Conservation (phyloP, 805 yeast genomes). For the Zygosaccharomyces siamensis region DNA sequence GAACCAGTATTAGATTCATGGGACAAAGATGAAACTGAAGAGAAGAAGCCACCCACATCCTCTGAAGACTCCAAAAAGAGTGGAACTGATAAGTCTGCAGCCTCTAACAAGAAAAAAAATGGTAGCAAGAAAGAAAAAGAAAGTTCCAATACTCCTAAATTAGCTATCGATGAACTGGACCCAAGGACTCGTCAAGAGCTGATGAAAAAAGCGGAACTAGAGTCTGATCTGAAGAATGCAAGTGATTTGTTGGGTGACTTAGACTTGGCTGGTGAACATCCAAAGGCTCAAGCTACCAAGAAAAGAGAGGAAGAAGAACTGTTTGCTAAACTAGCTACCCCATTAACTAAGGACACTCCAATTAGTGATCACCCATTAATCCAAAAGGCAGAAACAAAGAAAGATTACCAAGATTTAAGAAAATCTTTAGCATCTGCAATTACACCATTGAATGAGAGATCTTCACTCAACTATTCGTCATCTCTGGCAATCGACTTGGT, state of each 20-base stretch:
- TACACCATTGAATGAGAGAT: slow-evolving; percentile 54
- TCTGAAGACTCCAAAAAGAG: slow-evolving; percentile 26
- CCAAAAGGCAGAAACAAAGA: slow-evolving; percentile 65
- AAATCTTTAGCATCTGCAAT: slow-evolving; percentile 63
- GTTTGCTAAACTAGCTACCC: slow-evolving; percentile 25
- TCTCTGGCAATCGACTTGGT: slow-evolving; percentile 77
- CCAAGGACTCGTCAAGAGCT: slow-evolving; percentile 68
- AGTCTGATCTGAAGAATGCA: slow-evolving; percentile 86
- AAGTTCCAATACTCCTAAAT: slow-evolving; percentile 36
- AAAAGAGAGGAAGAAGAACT: slow-evolving; percentile 37
- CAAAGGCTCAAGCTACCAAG: slow-evolving; percentile 39
- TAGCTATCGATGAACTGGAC: slow-evolving; percentile 66
- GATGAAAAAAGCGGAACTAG: slow-evolving; percentile 73
- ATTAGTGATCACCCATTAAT: slow-evolving; percentile 75
- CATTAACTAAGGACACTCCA: slow-evolving; percentile 48
- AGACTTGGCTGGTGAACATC: slow-evolving; percentile 48
- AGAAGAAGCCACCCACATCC: slow-evolving; percentile 36
- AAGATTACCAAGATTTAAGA: slow-evolving; percentile 72
- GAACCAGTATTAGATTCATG: slow-evolving; percentile 82
- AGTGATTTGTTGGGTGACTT: slow-evolving; percentile 83
- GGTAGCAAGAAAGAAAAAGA: slow-evolving; percentile 38
- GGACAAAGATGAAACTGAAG: slow-evolving; percentile 77
- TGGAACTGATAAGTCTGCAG: slow-evolving; percentile 22
- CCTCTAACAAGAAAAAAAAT: slow-evolving; percentile 19
- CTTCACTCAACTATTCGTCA: slow-evolving; percentile 65